Evolutionary conservation across 1,284 basidiomycete species (phyloP).

Genomic region (Ceratobasidium sp.): DNA sequence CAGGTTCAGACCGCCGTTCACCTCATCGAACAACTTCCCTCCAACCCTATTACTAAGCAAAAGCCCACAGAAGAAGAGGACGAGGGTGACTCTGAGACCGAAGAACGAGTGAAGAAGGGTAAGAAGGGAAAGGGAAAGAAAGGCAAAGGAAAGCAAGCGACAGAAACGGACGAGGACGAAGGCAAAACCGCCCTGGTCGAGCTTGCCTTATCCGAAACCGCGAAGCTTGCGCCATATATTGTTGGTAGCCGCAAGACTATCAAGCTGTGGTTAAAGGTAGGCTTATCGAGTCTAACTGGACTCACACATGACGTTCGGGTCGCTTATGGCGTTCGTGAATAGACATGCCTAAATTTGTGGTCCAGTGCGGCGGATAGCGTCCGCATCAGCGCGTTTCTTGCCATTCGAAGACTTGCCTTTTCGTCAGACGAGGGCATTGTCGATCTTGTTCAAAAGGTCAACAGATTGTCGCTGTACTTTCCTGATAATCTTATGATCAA

Average conservation of each 20-base stretch:
- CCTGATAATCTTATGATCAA: slow-evolving; percentile 3
- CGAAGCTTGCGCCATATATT: slow-evolving; percentile 87
- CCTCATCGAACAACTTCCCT: slow-evolving; percentile 71
- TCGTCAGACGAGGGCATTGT: slow-evolving; percentile 82
- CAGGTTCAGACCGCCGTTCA: slow-evolving; percentile 88
- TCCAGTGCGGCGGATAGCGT: slow-evolving; percentile 81
- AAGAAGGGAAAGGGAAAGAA: slow-evolving; percentile 48
- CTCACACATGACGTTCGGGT: background rate
- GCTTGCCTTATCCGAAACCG: slow-evolving; percentile 79
- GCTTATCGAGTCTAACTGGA: slow-evolving; percentile 43
- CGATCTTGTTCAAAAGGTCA: slow-evolving; percentile 87
- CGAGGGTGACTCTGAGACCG: slow-evolving; percentile 44
- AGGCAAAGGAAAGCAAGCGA: background rate
- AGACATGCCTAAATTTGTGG: slow-evolving; percentile 87
- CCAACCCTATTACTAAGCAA: slow-evolving; percentile 40
- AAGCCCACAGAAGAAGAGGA: slow-evolving; percentile 44
- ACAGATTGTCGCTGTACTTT: slow-evolving; percentile 42
- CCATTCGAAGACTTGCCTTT: slow-evolving; percentile 81
- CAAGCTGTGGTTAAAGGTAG: slow-evolving; percentile 83
- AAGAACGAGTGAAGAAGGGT: slow-evolving; percentile 41
- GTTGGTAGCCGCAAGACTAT: slow-evolving; percentile 82
- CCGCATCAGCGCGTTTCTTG: slow-evolving; percentile 87
- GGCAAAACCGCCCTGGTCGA: slow-evolving; percentile 54
- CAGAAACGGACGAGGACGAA: slow-evolving; percentile 6
- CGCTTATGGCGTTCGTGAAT: slow-evolving; percentile 14